phyloP scores from a whole-genome alignment of 2,329 filamentous ascomycete genomes.

The Epichloe sibirici region DNA sequence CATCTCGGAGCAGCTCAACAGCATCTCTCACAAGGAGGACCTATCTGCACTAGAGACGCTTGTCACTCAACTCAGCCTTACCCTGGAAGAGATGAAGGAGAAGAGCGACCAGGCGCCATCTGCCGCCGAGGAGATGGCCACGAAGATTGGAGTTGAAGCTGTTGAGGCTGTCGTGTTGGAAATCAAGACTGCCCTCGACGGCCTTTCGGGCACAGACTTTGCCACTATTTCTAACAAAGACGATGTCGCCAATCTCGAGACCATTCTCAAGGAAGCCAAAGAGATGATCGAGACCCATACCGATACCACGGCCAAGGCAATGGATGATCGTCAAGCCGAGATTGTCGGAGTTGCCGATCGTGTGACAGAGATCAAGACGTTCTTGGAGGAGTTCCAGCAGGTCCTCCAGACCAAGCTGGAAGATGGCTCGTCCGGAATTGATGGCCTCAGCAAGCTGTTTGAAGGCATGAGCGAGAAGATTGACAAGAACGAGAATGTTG shows the following conservation, averaged over 20 bases:
- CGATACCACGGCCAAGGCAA: conserved; percentile 62
- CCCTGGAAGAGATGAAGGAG: conserved; percentile 63
- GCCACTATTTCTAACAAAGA: conserved; percentile 63
- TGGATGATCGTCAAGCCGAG: conserved; percentile 76
- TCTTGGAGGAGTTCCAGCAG: conserved; percentile 67
- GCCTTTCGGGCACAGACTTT: conserved; percentile 58
- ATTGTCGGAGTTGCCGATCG: conserved; percentile 66
- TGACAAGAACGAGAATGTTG: conserved; percentile 41
- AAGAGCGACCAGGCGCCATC: conserved; percentile 40
- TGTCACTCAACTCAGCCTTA: conserved; percentile 62
- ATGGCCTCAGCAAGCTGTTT: conserved; percentile 58
- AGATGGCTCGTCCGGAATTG: conserved; percentile 59
- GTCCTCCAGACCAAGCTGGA: conserved; percentile 66
- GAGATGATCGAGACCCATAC: conserved; percentile 56
- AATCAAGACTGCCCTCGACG: conserved; percentile 66
- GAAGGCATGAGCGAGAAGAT: conserved; percentile 54
- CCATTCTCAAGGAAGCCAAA: conserved; percentile 59
- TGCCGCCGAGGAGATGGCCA: conserved; percentile 48
- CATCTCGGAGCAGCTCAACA: conserved; percentile 54
- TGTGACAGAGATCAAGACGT: conserved; percentile 64
- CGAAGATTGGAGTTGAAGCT: conserved; percentile 71
- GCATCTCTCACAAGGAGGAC: conserved; percentile 66
- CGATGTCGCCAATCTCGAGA: conserved; percentile 52
- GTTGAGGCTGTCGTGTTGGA: conserved; percentile 75
- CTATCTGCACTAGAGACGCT: conserved; percentile 65